These are phyloP conservation scores for Pleoardoris graminearum DNA, from an alignment of 2,329 filamentous ascomycete species.

Conservation along the genomic window DNA sequence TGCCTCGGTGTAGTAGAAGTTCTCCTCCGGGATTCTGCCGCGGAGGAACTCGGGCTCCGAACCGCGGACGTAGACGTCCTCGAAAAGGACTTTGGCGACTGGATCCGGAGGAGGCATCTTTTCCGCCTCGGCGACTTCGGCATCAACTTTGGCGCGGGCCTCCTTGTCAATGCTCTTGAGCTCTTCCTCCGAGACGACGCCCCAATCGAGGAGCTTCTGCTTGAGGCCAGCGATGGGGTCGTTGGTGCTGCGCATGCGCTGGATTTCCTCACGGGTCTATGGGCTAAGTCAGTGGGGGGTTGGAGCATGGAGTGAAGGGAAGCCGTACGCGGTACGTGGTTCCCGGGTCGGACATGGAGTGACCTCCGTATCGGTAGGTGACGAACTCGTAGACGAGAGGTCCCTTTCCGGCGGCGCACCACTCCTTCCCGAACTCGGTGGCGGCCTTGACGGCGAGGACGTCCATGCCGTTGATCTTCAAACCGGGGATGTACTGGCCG, in stretches of 20 bases:
- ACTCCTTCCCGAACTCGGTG: slow-evolving; percentile 91
- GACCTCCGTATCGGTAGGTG: slow-evolving; percentile 98
- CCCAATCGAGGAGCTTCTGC: slow-evolving; percentile 97
- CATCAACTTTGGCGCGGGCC: slow-evolving; percentile 80
- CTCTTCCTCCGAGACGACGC: slow-evolving; percentile 87
- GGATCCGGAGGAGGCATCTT: slow-evolving; percentile 79
- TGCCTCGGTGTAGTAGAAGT: slow-evolving; percentile 69
- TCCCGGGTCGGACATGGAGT: slow-evolving; percentile 99
- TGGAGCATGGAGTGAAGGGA: not conserved
- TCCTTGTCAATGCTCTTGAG: slow-evolving; percentile 96
- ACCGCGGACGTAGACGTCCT: slow-evolving; percentile 93
- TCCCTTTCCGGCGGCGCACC: slow-evolving; percentile 79
- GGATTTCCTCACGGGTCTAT: slow-evolving; percentile 93
- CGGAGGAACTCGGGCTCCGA: slow-evolving; percentile 86
- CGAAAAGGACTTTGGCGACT: slow-evolving; percentile 81
- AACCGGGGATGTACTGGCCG: slow-evolving; percentile 97
- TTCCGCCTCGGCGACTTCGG: slow-evolving; percentile 89
- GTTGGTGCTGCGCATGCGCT: slow-evolving; percentile 98
- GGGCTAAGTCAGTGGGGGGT: slow-evolving; percentile 18
- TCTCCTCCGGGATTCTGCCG: slow-evolving; percentile 88
- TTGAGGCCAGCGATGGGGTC: slow-evolving; percentile 98
- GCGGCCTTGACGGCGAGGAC: slow-evolving; percentile 97
- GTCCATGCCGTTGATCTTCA: slow-evolving; percentile 99
- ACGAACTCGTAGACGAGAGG: slow-evolving; percentile 98
- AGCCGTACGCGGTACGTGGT: slow-evolving; percentile 81